phyloP scores from a whole-genome alignment of 441 rosid genomes.

The Brassica hybrid region DNA sequence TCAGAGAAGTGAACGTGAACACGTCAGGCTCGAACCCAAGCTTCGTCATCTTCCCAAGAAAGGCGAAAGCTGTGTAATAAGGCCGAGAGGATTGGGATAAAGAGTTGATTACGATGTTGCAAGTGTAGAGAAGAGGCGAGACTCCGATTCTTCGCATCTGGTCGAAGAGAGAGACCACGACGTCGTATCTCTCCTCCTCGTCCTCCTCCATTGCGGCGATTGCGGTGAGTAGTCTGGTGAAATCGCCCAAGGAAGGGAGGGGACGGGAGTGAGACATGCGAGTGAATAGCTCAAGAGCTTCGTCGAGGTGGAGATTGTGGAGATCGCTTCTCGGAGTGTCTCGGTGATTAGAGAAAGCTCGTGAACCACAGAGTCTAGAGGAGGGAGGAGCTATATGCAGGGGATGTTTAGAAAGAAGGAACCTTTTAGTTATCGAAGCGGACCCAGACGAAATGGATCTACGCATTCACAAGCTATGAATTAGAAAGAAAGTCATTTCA shows the following conservation, averaged over 20 bases:
- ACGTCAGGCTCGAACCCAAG: slow-evolving; percentile 34
- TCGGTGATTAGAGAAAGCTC: slow-evolving; percentile 30
- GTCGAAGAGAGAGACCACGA: slow-evolving; percentile 22
- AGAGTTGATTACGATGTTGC: slow-evolving; percentile 36
- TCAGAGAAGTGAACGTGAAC: slow-evolving; percentile 38
- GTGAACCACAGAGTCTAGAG: slow-evolving; percentile 20
- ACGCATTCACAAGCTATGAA: slow-evolving; percentile 35
- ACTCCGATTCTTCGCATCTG: slow-evolving; percentile 20
- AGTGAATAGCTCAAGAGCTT: slow-evolving; percentile 29
- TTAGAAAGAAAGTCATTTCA: slow-evolving; percentile 15
- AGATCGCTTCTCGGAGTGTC: slow-evolving; percentile 7
- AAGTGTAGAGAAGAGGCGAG: slow-evolving; percentile 27
- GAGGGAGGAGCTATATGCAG: slow-evolving; percentile 5
- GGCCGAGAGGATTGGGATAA: slow-evolving; percentile 18
- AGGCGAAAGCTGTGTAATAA: slow-evolving; percentile 16
- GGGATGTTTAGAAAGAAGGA: slow-evolving; percentile 9
- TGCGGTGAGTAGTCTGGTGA: slow-evolving; percentile 24
- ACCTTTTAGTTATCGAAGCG: not conserved
- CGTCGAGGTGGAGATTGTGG: slow-evolving; percentile 22
- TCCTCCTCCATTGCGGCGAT: slow-evolving; percentile 24
- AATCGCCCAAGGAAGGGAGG: slow-evolving; percentile 30
- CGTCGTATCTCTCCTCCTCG: slow-evolving; percentile 9
- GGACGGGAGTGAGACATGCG: slow-evolving; percentile 27
- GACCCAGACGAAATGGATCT: slow-evolving; percentile 16
- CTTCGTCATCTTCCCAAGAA: slow-evolving; percentile 44